Evolutionary conservation across 148 eudicot species (phyloP).

Genomic region (Cornus kousa): DNA sequence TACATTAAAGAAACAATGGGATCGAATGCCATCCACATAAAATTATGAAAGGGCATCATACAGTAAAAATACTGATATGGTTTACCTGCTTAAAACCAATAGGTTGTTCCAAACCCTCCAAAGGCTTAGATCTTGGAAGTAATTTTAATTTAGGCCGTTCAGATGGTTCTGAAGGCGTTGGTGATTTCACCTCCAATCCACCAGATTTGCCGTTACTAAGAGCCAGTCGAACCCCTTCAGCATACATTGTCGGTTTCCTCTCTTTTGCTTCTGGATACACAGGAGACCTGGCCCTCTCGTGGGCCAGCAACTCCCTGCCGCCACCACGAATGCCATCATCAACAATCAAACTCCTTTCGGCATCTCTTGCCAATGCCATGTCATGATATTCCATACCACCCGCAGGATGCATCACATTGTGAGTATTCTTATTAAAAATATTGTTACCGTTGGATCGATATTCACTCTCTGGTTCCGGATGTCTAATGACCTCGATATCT

Average conservation of each 20-base stretch:
- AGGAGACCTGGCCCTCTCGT: conserved; percentile 45
- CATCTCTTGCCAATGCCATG: conserved; percentile 37
- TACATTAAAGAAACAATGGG: conserved; percentile 12
- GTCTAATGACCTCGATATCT: conserved; percentile 61
- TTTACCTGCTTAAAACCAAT: conserved; percentile 59
- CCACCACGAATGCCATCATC: conserved; percentile 41
- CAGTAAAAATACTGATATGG: background rate
- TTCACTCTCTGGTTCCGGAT: conserved; percentile 38
- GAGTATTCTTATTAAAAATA: conserved; percentile 12
- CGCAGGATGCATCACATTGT: conserved; percentile 19
- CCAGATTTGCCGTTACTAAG: conserved; percentile 30
- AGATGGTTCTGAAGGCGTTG: conserved; percentile 33
- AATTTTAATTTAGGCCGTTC: conserved; percentile 78
- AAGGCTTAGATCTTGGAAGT: conserved; percentile 78
- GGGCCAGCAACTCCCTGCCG: conserved; percentile 36
- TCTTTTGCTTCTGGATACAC: conserved; percentile 28
- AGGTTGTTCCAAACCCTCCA: conserved; percentile 45
- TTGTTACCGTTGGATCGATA: conserved; percentile 29
- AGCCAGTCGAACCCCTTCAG: conserved; percentile 40
- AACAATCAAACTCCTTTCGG: conserved; percentile 40
- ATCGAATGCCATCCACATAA: background rate
- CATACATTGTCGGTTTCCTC: conserved; percentile 30
- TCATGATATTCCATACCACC: conserved; percentile 39
- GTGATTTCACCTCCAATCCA: conserved; percentile 27
- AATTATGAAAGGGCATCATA: background rate